Conservation (phyloP, 2,329 filamentous ascomycete genomes). For the Didymella glomerata region DNA sequence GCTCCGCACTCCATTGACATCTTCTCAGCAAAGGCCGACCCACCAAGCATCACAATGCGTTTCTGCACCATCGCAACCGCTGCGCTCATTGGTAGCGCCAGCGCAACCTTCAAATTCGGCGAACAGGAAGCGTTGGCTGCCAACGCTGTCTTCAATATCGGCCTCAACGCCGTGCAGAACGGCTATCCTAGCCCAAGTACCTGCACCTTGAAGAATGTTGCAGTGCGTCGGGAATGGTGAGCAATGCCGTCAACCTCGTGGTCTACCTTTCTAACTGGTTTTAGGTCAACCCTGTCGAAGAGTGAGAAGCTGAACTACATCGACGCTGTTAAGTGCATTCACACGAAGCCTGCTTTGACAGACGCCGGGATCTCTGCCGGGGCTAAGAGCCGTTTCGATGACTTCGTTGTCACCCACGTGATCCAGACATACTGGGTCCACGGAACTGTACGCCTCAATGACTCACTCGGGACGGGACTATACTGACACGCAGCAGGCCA, state of each 20-base stretch:
- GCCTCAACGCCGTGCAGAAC: conserved; percentile 31
- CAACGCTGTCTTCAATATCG: conserved; percentile 46
- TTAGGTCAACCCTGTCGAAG: conserved; percentile 33
- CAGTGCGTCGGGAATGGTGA: conserved; percentile 56
- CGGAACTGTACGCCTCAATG: conserved; percentile 31
- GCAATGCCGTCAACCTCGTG: not conserved
- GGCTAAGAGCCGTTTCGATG: conserved; percentile 42
- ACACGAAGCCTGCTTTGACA: conserved; percentile 33
- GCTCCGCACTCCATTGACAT: not conserved
- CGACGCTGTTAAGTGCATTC: conserved; percentile 41
- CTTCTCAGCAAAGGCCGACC: not conserved
- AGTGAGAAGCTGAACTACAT: conserved; percentile 42
- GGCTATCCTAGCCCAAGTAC: conserved; percentile 33
- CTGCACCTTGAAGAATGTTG: conserved; percentile 52
- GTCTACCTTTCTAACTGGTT: not conserved
- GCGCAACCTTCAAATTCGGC: conserved; percentile 29
- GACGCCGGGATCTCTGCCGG: conserved; percentile 32
- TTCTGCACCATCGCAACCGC: conserved; percentile 22
- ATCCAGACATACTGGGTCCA: conserved; percentile 43
- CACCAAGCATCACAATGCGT: conserved; percentile 27
- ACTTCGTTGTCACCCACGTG: conserved; percentile 45
- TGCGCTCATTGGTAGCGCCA: conserved; percentile 26
- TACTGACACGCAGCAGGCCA: conserved; percentile 29
- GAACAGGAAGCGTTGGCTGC: conserved; percentile 45
- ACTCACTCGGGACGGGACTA: not conserved